phyloP scores from a whole-genome alignment of 371 early-diverging fungal genomes.

The Mucor lusitanicus region DNA sequence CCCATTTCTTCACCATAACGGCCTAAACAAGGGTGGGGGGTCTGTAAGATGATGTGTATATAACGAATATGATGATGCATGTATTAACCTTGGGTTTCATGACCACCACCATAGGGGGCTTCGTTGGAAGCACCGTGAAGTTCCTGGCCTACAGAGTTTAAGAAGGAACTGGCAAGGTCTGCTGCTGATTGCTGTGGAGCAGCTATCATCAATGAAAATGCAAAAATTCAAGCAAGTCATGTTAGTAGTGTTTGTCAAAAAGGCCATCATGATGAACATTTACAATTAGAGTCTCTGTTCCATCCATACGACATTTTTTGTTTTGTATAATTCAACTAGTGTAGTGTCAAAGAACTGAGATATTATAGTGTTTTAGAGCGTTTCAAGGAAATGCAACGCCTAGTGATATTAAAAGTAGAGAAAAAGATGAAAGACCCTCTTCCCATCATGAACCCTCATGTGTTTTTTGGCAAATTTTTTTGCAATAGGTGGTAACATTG shows the following conservation, averaged over 20 bases:
- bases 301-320: conserved; percentile 29
- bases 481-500: conserved; percentile 1
- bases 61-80: not conserved
- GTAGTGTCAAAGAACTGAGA: not conserved
- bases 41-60: not conserved
- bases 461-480: not conserved
- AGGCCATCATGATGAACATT: not conserved
- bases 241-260: not conserved
- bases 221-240: not conserved
- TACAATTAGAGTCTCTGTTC: conserved; percentile 26
- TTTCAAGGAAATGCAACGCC: not conserved
- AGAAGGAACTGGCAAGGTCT: conserved; percentile 48
- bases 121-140: conserved; percentile 26
- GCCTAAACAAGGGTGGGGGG: conserved; percentile 6
- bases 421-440: not conserved
- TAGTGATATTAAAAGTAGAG: not conserved
- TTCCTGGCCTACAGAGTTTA: conserved; percentile 50
- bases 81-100: conserved; percentile 22
- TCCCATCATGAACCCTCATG: not conserved
- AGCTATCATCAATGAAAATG: not conserved
- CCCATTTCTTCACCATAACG: conserved; percentile 17
- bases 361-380: not conserved
- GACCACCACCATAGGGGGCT: conserved; percentile 17
- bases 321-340: conserved; percentile 1
- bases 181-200: conserved; percentile 33